These are phyloP conservation scores for Nakaseomyces delphensis DNA, from an alignment of 1,139 yeast genomes.

Conservation along the genomic window DNA sequence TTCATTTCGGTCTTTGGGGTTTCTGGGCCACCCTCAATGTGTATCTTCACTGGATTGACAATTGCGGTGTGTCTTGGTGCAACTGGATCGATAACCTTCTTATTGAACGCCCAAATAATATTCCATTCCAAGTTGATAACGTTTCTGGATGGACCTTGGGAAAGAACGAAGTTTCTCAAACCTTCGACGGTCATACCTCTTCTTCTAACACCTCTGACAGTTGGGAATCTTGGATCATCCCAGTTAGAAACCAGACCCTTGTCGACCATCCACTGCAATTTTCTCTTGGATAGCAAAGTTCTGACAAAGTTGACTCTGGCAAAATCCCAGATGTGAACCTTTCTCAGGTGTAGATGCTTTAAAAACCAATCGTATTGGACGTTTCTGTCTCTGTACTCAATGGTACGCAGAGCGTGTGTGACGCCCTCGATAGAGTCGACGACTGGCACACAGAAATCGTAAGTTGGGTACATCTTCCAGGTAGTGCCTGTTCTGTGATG, in stretches of 20 bases:
- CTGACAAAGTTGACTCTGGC: conserved; percentile 93
- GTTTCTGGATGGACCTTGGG: conserved; percentile 96
- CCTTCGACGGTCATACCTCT: conserved; percentile 99
- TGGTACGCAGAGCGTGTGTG: conserved; percentile 93
- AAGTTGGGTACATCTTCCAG: conserved; percentile 96
- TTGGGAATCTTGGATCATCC: conserved; percentile 99
- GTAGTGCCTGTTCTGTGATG: conserved; percentile 88
- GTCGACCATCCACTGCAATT: conserved; percentile 97
- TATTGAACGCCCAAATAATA: conserved; percentile 92
- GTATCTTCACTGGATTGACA: conserved; percentile 56
- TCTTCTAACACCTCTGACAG: conserved; percentile 96
- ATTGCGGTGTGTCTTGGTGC: conserved; percentile 94
- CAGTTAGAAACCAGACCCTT: conserved; percentile 76
- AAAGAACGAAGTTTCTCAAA: conserved; percentile 77
- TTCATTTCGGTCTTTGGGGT: conserved; percentile 55
- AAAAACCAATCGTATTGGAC: conserved; percentile 97
- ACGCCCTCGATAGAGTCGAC: conserved; percentile 94
- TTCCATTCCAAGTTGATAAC: conserved; percentile 95
- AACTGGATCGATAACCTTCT: conserved; percentile 90
- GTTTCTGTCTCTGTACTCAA: conserved; percentile 95
- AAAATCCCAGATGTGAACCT: conserved; percentile 95
- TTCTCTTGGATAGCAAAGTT: conserved; percentile 90
- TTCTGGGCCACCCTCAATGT: conserved; percentile 60
- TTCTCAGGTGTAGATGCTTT: conserved; percentile 67
- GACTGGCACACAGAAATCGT: conserved; percentile 95